These are phyloP conservation scores for Metschnikowia reukaufii DNA, from an alignment of 805 yeast genomes.

Conservation along the genomic window DNA sequence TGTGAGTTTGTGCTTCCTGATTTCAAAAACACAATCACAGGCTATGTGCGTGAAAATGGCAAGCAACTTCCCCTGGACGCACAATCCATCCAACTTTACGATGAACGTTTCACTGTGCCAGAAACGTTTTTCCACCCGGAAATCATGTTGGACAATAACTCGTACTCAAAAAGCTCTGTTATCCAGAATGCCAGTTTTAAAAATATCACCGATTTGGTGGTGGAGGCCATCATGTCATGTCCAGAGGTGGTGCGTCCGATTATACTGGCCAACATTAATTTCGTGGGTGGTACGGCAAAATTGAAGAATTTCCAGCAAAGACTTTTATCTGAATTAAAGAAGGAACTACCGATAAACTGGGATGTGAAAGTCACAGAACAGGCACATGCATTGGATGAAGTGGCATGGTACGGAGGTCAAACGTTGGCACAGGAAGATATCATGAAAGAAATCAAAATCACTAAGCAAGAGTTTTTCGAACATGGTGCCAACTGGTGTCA, in stretches of 20 bases:
- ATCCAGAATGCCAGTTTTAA: conserved; percentile 54
- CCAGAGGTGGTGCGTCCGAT: conserved; percentile 77
- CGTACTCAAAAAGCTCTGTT: conserved; percentile 27
- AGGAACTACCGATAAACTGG: conserved; percentile 73
- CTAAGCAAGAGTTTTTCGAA: conserved; percentile 81
- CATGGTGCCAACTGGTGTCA: conserved; percentile 68
- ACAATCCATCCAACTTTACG: conserved; percentile 68
- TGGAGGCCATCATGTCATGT: conserved; percentile 63
- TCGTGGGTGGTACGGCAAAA: conserved; percentile 81
- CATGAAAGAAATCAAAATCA: conserved; percentile 54
- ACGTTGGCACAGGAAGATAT: conserved; percentile 39
- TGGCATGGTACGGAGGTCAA: conserved; percentile 41
- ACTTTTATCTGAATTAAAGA: conserved; percentile 57
- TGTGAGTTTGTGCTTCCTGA: conserved; percentile 86
- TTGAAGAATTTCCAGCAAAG: conserved; percentile 67
- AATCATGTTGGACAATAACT: conserved; percentile 44
- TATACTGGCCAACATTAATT: conserved; percentile 71
- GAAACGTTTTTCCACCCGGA: conserved; percentile 87
- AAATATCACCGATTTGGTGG: conserved; percentile 73
- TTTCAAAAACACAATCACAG: conserved; percentile 74
- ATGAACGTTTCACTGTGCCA: conserved; percentile 86
- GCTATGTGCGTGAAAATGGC: conserved; percentile 53
- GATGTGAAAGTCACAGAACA: conserved; percentile 49
- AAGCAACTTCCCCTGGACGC: conserved; percentile 43
- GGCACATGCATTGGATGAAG: conserved; percentile 24